These are phyloP conservation scores for Furcasterigmium furcatum DNA, from an alignment of 2,329 filamentous ascomycete genomes.

Conservation along the genomic window DNA sequence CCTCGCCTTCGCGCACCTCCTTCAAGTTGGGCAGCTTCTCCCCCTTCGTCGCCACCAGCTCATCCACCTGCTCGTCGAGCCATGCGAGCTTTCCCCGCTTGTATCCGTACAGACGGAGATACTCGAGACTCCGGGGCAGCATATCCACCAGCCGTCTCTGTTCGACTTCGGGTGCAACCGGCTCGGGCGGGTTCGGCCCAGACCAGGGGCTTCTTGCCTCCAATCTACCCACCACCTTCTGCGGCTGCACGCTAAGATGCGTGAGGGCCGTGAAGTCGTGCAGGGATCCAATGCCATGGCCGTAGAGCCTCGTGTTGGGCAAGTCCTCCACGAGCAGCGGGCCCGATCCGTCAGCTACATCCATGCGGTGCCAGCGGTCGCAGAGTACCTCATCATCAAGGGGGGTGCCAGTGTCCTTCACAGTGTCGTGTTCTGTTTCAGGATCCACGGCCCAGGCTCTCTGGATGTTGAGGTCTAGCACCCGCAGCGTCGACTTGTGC, in stretches of 20 bases:
- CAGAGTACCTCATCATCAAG: constrained; percentile 17
- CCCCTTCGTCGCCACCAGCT: constrained; percentile 7
- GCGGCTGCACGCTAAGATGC: neutral
- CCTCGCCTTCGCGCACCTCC: neutral
- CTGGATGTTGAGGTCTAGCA: constrained; percentile 7
- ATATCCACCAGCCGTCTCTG: constrained; percentile 6
- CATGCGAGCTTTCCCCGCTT: constrained; percentile 2
- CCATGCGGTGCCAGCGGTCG: neutral
- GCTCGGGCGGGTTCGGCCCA: no score
- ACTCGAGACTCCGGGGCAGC: constrained; percentile 9
- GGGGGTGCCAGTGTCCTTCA: constrained; percentile 25
- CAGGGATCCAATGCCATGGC: constrained; percentile 5
- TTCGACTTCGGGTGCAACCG: neutral
- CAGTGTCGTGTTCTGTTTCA: constrained; percentile 13
- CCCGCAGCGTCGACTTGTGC: constrained; percentile 4
- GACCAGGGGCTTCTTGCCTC: no score
- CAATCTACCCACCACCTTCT: neutral
- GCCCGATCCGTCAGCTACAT: neutral
- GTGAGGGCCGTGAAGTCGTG: constrained; percentile 7
- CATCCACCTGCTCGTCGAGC: constrained; percentile 4
- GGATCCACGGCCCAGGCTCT: neutral
- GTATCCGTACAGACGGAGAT: constrained; percentile 10
- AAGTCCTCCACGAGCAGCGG: neutral
- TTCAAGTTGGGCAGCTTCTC: constrained; percentile 8
- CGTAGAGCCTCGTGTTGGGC: neutral